Evolutionary conservation across 2,329 filamentous ascomycete species (phyloP), one percentile per base, ranked within the genome.

Genomic region (Sporothrix schenckii): DNA sequence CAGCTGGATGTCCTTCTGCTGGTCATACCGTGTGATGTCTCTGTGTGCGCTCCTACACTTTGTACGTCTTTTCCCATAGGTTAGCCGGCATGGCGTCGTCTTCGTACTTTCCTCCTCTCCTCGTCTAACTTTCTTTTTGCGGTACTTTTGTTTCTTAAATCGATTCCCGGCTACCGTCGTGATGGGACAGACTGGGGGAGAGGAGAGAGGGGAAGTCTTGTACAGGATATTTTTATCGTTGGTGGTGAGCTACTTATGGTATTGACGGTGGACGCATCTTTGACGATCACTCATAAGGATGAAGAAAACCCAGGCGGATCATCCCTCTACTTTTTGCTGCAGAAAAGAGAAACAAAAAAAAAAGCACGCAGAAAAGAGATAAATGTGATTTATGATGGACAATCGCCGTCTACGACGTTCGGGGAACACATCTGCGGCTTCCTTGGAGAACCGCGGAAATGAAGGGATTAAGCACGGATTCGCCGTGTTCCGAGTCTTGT

Each of bases 401-500:
- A 16, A 16, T 11, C 7, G 5, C 24, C 21, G 7, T 41, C 19
- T 10, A 44, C 41, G 41, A 44, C 41, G 10, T 50, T 16, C 19
- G 5, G 4, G 7, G 34, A 6, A 9, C 34, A 34, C 34, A 34
- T 5, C 19, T 7, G 16, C 49, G 5, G n/a, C 30, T n/a, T 39
- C 56, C 34, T 61, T 44, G 39, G 39, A 47, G 19, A 27, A 19
- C 11, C 39, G 41, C 58, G 58, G 58, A 47, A 47, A 47, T 63
- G 58, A 27, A 34, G 34, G 7, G 34, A 34, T 7, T 13, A 21
- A 13, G 58, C 4, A 47, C 58, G 58, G 58, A 47, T 63, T 27
- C 58, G 39, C 39, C 58, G 58, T 63, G 39, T 63, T 63, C 58
- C 58, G 58, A n/a, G 39, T 11, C 19, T 41, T 47, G 58, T 34